Evolutionary conservation across 441 rosid species (phyloP), one percentile per base, ranked within the genome.

Genomic region (Kokia cookei): DNA sequence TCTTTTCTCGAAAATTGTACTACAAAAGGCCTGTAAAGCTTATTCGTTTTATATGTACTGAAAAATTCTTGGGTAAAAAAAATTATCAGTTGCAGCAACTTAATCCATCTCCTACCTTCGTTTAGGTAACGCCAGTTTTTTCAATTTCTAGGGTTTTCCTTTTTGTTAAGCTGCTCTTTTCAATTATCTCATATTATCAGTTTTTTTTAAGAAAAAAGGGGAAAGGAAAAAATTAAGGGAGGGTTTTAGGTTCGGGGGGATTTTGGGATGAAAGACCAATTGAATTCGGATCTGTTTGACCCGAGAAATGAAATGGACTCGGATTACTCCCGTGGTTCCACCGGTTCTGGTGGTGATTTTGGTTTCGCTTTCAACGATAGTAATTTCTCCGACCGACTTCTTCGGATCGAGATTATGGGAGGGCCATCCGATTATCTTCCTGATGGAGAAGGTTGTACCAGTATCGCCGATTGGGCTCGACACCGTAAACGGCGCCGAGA

Each of bases 351-450:
- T 55, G 96, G 90, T 1, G 89, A 93, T 80, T 95, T 93, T 43
- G 94, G 92, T 29, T 93, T 95, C 77, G 97, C 99, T 35, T 94
- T 94, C 78, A 94, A 94, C 65, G 95, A 94, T 67, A 86, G 93
- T 75, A 94, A 94, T 79, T 95, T 95, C 87, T 95, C 98, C 37
- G 97, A 92, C 81, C 86, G 97, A 5, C 80, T 91, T 73, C 91
- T 94, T n/a, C 85, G 87, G 85, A 92, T 94, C 84, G 98, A 94
- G 85, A 88, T 95, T 82, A 86, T 93, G 90, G 96, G 84, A 4
- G 91, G 84, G 0, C 78, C 84, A 7, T 73, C 88, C 1, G 96
- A 87, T 32, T 69, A 81, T 66, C 64, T 81, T 77, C 69, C 92
- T 14, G 89, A 86, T 2, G 90, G 74, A 10, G 98, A 91, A 37